Percentiles rank a stretch among this genome's conserved stretches.
Evolutionary conservation across 306 rosid genomes (phyloP).

Genomic region (Sesbania bispinosa): DNA sequence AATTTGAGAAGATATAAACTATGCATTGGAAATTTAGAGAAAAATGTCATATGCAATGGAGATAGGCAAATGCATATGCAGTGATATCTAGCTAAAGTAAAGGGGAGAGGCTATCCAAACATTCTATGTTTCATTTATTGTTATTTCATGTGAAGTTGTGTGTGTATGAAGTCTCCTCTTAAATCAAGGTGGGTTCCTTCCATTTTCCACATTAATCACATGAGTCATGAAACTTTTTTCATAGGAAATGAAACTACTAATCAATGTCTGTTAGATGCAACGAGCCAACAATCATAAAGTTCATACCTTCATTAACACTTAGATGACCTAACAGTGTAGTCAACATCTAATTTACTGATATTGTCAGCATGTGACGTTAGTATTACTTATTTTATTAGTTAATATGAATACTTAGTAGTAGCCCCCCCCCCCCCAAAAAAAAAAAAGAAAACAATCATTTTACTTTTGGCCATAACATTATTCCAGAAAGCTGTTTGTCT

Average conservation of each 20-base stretch:
- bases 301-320: not conserved
- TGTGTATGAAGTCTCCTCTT: not conserved
- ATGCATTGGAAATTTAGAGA: slow-evolving; percentile 4
- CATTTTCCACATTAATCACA: not conserved
- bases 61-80: not conserved
- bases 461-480: too few relatives aligned
- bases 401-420: too few relatives aligned
- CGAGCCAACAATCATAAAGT: not conserved
- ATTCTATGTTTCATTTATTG: slow-evolving; percentile 8
- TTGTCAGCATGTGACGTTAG: too few relatives aligned
- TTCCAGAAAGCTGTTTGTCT: too few relatives aligned
- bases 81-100: not conserved
- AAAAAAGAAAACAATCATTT: too few relatives aligned
- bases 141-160: not conserved
- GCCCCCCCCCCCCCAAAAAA: too few relatives aligned
- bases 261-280: not conserved
- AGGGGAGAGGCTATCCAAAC: not conserved
- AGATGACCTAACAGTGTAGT: not conserved
- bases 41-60: not conserved
- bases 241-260: not conserved
- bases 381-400: too few relatives aligned
- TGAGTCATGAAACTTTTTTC: not conserved
- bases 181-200: not conserved
- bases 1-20: not conserved
- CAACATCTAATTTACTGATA: too few relatives aligned